These are phyloP conservation scores for Phialophora expanda DNA, from an alignment of 2,329 filamentous ascomycete species.

Conservation along the genomic window DNA sequence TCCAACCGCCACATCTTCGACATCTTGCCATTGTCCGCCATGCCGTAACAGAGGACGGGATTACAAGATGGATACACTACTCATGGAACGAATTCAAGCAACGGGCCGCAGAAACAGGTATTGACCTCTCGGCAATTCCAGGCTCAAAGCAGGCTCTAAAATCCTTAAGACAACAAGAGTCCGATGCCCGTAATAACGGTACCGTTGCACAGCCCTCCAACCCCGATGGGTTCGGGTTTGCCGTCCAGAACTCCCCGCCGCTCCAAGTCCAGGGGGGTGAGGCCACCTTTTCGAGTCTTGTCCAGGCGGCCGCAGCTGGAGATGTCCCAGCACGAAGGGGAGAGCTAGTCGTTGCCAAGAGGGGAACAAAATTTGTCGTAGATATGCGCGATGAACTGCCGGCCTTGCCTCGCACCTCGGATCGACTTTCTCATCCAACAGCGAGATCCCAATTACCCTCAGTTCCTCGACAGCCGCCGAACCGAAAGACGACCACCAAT, in stretches of 20 bases:
- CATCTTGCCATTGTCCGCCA: constrained; percentile 64
- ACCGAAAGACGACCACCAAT: background rate
- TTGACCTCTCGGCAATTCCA: constrained; percentile 27
- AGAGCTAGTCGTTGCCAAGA: constrained; percentile 46
- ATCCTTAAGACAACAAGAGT: background rate
- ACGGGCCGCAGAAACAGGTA: constrained; percentile 56
- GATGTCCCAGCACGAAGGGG: constrained; percentile 45
- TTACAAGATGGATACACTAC: constrained; percentile 61
- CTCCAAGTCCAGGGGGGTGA: constrained; percentile 51
- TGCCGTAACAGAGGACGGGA: constrained; percentile 54
- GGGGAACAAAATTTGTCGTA: constrained; percentile 42
- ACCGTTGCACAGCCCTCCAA: background rate
- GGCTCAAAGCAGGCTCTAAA: constrained; percentile 27
- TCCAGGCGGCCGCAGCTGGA: constrained; percentile 43
- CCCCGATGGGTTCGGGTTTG: constrained; percentile 56
- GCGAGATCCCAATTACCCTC: background rate
- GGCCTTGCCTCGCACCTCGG: background rate
- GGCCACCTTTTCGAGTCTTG: constrained; percentile 51
- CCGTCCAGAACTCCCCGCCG: constrained; percentile 42
- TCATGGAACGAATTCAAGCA: constrained; percentile 59
- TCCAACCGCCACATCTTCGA: constrained; percentile 63
- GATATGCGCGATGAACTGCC: constrained; percentile 10
- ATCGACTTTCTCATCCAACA: background rate
- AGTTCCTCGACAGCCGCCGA: background rate
- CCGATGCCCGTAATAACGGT: background rate